A percentile compares a stretch with the other conserved stretches of the same genome.
Evolutionary conservation across 345 rosid genomes (phyloP).

Genomic region (Boechera divaricarpa): DNA sequence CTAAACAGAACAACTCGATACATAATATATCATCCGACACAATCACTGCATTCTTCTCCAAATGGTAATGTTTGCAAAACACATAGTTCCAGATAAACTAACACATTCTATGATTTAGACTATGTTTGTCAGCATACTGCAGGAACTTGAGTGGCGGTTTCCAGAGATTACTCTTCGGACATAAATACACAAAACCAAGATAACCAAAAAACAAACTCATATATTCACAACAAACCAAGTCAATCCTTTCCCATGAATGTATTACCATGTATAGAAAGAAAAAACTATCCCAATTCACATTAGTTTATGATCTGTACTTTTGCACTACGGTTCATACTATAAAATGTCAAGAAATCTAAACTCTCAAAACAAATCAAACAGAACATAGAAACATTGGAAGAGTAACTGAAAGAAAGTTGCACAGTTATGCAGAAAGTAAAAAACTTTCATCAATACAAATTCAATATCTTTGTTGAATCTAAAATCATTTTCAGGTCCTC

Average conservation of each 20-base stretch:
- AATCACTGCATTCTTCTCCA: not conserved
- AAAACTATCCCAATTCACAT: not conserved
- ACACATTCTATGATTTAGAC: not conserved
- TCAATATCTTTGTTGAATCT: slow-evolving; percentile 12
- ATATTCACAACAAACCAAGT: slow-evolving; percentile 3
- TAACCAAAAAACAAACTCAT: not conserved
- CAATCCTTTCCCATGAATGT: not conserved
- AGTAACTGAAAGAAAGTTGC: not conserved
- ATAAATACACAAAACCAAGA: not conserved
- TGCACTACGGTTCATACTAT: not conserved
- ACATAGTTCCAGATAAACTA: not conserved
- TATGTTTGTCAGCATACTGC: not conserved
- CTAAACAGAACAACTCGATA: not conserved
- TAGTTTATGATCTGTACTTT: not conserved
- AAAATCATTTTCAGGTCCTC: not conserved
- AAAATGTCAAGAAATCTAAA: not conserved
- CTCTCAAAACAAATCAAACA: slow-evolving; percentile 14
- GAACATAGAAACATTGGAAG: not conserved
- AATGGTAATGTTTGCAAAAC: not conserved
- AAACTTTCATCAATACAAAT: slow-evolving; percentile 21
- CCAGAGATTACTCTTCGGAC: not conserved
- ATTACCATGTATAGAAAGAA: not conserved
- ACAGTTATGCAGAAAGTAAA: slow-evolving; percentile 5
- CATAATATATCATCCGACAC: not conserved
- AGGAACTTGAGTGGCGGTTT: not conserved